Evolutionary conservation across 345 rosid species (phyloP).

Genomic region (Pseudoturritis turrita): DNA sequence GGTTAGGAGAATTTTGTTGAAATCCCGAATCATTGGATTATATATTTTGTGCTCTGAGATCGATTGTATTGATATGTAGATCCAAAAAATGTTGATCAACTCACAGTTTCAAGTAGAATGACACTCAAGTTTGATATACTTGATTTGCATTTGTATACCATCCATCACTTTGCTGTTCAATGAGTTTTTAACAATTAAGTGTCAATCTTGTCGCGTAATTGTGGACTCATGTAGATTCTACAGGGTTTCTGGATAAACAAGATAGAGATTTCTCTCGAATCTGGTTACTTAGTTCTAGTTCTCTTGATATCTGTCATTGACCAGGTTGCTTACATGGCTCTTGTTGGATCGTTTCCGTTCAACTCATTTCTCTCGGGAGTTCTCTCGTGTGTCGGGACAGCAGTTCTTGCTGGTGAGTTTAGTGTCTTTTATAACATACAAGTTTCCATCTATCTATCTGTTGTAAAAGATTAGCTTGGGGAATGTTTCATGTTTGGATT

Average conservation of each 20-base stretch:
- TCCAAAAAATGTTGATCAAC: too few relatives aligned
- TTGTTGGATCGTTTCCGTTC: conserved; percentile 97
- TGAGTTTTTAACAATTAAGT: neutral
- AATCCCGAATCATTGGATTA: neutral
- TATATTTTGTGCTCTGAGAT: neutral
- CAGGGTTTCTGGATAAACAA: neutral
- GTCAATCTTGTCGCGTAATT: neutral
- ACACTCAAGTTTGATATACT: too few relatives aligned
- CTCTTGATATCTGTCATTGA: conserved; percentile 8
- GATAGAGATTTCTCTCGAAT: neutral
- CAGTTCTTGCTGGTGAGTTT: conserved; percentile 92
- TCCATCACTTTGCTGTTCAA: neutral
- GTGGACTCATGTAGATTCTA: neutral
- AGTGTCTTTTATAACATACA: neutral
- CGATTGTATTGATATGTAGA: neutral
- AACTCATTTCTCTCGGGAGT: conserved; percentile 96
- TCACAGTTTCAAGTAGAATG: too few relatives aligned
- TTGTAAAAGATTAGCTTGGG: neutral
- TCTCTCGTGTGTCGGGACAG: conserved; percentile 93
- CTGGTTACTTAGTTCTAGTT: neutral
- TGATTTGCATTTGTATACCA: neutral
- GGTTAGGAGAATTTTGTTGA: neutral
- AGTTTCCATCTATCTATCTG: neutral
- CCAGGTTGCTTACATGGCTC: conserved; percentile 85
- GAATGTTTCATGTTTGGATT: neutral